Conservation (phyloP, 768 basidiomycete genomes). For the Trametes villosa region DNA sequence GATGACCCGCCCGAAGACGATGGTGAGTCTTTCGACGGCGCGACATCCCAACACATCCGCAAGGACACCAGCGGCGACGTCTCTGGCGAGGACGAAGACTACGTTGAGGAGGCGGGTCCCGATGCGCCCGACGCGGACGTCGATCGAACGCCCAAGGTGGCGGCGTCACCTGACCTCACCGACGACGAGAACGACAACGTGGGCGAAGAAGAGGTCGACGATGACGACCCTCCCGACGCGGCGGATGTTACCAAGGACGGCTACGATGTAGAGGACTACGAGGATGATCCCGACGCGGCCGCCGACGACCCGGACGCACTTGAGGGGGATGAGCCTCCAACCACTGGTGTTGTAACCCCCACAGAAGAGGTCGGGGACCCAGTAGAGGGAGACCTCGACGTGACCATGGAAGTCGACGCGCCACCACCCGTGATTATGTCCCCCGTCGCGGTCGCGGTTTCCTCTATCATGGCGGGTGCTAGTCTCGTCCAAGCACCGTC, state of each 20-base stretch:
- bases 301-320: constrained; percentile 37
- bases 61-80: constrained; percentile 26
- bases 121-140: constrained; percentile 28
- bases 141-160: constrained; percentile 25
- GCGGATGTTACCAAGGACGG: constrained; percentile 8
- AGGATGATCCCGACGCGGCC: constrained; percentile 28
- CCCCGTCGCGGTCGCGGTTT: constrained; percentile 41
- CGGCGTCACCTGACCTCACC: constrained; percentile 33
- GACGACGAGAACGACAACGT: constrained; percentile 42
- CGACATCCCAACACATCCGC: constrained; percentile 13
- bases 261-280: constrained; percentile 30
- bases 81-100: constrained; percentile 38
- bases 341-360: constrained; percentile 16
- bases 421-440: constrained; percentile 31
- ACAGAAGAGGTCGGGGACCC: constrained; percentile 34
- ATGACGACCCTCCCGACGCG: constrained; percentile 19
- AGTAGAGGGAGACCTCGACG: constrained; percentile 24
- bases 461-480: constrained; percentile 55
- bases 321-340: constrained; percentile 23
- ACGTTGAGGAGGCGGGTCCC: constrained; percentile 32
- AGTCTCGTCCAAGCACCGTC: constrained; percentile 44
- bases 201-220: constrained; percentile 28
- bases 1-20: constrained; percentile 32
- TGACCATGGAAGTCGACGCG: constrained; percentile 31
- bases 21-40: constrained; percentile 28